Conservation (phyloP, 2,329 filamentous ascomycete genomes). For the Blumeria hordei region DNA sequence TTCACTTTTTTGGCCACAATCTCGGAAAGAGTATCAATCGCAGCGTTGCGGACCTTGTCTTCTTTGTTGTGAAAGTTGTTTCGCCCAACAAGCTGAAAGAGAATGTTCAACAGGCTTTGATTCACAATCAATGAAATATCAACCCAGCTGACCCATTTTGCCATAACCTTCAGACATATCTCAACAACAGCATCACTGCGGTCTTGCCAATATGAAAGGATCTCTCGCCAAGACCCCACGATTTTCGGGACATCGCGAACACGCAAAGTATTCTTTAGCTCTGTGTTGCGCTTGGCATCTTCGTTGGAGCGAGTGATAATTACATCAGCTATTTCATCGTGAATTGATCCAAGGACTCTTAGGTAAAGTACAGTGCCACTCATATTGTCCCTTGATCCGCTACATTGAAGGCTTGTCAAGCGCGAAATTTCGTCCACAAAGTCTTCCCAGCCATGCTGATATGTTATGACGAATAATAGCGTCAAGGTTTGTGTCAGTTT, state of each 20-base stretch:
- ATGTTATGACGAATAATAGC: slow-evolving; percentile 72
- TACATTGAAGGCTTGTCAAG: slow-evolving; percentile 40
- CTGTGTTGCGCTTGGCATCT: slow-evolving; percentile 66
- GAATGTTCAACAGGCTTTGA: slow-evolving; percentile 57
- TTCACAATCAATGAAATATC: slow-evolving; percentile 89
- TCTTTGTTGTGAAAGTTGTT: slow-evolving; percentile 32
- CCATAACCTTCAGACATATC: slow-evolving; percentile 73
- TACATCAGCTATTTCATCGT: slow-evolving; percentile 93
- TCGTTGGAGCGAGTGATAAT: slow-evolving; percentile 53
- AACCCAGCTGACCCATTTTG: slow-evolving; percentile 97
- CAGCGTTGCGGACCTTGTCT: slow-evolving; percentile 69
- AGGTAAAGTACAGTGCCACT: slow-evolving; percentile 68
- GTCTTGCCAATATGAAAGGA: slow-evolving; percentile 47
- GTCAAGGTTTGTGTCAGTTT: slow-evolving; percentile 93
- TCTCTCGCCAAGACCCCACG: slow-evolving; percentile 72
- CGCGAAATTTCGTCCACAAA: slow-evolving; percentile 80
- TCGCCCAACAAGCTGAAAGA: slow-evolving; percentile 74
- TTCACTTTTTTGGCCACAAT: slow-evolving; percentile 98
- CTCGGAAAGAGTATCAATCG: slow-evolving; percentile 85
- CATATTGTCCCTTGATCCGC: slow-evolving; percentile 40
- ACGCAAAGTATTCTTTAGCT: slow-evolving; percentile 76
- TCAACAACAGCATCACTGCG: slow-evolving; percentile 53
- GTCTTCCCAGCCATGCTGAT: slow-evolving; percentile 62
- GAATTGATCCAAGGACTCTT: slow-evolving; percentile 66
- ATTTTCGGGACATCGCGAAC: slow-evolving; percentile 74